Conservation (phyloP, 129 eudicot genomes). For the Lonicera japonica region DNA sequence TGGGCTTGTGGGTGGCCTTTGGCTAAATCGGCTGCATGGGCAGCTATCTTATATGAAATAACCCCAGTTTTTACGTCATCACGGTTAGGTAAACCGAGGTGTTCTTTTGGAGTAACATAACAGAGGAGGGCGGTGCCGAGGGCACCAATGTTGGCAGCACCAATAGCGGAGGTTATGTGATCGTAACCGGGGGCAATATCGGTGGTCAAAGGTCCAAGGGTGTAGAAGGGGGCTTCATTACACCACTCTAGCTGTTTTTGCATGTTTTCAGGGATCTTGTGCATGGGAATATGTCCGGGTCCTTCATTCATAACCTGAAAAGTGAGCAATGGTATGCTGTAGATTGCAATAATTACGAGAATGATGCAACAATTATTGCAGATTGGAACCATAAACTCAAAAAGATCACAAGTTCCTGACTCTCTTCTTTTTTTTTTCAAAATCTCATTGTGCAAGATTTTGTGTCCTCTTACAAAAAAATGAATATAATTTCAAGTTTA, state of each 20-base stretch:
- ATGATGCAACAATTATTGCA: not conserved
- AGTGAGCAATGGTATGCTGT: not conserved
- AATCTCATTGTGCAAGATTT: too few relatives aligned
- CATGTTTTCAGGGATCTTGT: conserved; percentile 95
- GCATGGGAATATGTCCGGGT: conserved; percentile 94
- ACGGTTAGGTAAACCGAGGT: conserved; percentile 91
- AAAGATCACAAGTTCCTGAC: too few relatives aligned
- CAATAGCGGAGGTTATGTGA: conserved; percentile 97
- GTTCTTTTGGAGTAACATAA: conserved; percentile 95
- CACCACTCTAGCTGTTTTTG: conserved; percentile 98
- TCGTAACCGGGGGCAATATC: conserved; percentile 99
- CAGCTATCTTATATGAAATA: conserved; percentile 88
- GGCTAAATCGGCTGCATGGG: conserved; percentile 97
- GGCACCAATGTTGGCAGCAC: conserved; percentile 98
- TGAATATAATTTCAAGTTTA: too few relatives aligned
- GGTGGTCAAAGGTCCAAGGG: conserved; percentile 95
- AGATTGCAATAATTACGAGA: not conserved
- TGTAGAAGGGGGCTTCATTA: conserved; percentile 96
- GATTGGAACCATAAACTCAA: too few relatives aligned
- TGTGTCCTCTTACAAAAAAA: too few relatives aligned
- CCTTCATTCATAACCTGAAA: conserved; percentile 97
- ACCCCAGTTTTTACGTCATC: conserved; percentile 95
- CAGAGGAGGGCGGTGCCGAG: conserved; percentile 97
- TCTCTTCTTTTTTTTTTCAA: too few relatives aligned
- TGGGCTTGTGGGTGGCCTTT: conserved; percentile 93